These are phyloP conservation scores for Myotisia sp. DNA, from an alignment of 2,329 filamentous ascomycete genomes.

Conservation along the genomic window DNA sequence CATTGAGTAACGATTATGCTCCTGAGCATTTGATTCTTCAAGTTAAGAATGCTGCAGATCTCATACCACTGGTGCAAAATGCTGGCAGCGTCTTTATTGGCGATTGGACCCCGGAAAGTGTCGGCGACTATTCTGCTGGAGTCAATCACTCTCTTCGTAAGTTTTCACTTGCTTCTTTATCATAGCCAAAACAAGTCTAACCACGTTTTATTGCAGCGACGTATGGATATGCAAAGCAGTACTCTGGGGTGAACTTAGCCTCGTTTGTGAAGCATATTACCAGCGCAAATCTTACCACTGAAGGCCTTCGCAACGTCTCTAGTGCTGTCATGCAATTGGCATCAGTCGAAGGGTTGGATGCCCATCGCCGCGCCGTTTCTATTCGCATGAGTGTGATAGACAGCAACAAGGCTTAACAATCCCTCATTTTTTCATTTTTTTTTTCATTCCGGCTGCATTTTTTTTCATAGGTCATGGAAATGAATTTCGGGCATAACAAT, in stretches of 20 bases:
- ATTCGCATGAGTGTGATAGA: slow-evolving; percentile 32
- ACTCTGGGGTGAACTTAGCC: slow-evolving; percentile 88
- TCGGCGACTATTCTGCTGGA: slow-evolving; percentile 93
- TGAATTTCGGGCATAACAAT: no score
- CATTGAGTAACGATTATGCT: slow-evolving; percentile 81
- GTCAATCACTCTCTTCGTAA: slow-evolving; percentile 95
- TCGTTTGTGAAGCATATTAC: slow-evolving; percentile 99
- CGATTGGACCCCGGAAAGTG: slow-evolving; percentile 91
- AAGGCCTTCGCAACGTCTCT: slow-evolving; percentile 76
- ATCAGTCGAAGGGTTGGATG: slow-evolving; percentile 85
- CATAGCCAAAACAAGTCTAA: slow-evolving; percentile 13
- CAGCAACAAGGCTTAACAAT: neutral
- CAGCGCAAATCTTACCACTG: slow-evolving; percentile 71
- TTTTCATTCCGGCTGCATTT: neutral
- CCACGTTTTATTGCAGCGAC: slow-evolving; percentile 48
- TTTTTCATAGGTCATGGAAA: no score
- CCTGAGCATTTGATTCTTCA: slow-evolving; percentile 95
- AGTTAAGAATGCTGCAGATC: slow-evolving; percentile 57
- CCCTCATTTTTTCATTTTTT: neutral
- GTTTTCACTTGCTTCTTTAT: slow-evolving; percentile 26
- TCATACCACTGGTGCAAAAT: slow-evolving; percentile 71
- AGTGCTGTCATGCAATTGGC: slow-evolving; percentile 87
- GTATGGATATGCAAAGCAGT: slow-evolving; percentile 96
- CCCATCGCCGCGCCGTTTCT: slow-evolving; percentile 64
- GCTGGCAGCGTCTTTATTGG: slow-evolving; percentile 94